Conservation (phyloP, 148 eudicot genomes). For the Dysphania ambrosioides region DNA sequence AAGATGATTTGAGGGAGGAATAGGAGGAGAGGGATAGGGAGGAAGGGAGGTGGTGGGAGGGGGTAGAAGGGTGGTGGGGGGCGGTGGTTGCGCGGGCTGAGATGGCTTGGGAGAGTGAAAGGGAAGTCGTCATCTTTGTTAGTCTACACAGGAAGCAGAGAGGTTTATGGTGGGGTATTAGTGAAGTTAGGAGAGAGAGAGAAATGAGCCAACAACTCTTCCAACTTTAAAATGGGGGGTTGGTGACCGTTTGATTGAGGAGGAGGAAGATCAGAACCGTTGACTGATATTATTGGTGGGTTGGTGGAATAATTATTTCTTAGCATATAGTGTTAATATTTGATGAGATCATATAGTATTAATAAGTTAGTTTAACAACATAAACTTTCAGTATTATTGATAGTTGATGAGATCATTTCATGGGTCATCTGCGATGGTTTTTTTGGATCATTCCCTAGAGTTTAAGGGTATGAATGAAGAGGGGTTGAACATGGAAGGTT, state of each 20-base stretch:
- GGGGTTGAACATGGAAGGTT: too few species aligned
- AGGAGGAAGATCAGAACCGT: constrained; percentile 1
- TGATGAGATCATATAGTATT: too few species aligned
- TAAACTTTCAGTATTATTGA: not conserved
- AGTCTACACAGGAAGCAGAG: not conserved
- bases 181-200: not conserved
- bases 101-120: constrained; percentile 49
- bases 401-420: too few species aligned
- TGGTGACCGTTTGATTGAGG: constrained; percentile 23
- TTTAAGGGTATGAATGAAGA: too few species aligned
- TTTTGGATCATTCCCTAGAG: too few species aligned
- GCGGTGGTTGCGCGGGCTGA: too few species aligned
- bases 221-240: not conserved
- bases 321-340: not conserved
- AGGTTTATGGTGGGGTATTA: not conserved
- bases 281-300: not conserved
- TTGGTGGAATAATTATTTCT: too few species aligned
- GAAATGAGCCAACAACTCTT: not conserved
- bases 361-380: not conserved
- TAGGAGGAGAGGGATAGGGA: constrained; percentile 34
- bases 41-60: constrained; percentile 27
- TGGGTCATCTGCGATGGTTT: too few species aligned
- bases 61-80: constrained; percentile 21
- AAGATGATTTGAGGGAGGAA: constrained; percentile 37
- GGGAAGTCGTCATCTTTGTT: constrained; percentile 52